These are phyloP conservation scores for Odontarrhena argentea DNA, from an alignment of 345 rosid genomes.

Conservation along the genomic window DNA sequence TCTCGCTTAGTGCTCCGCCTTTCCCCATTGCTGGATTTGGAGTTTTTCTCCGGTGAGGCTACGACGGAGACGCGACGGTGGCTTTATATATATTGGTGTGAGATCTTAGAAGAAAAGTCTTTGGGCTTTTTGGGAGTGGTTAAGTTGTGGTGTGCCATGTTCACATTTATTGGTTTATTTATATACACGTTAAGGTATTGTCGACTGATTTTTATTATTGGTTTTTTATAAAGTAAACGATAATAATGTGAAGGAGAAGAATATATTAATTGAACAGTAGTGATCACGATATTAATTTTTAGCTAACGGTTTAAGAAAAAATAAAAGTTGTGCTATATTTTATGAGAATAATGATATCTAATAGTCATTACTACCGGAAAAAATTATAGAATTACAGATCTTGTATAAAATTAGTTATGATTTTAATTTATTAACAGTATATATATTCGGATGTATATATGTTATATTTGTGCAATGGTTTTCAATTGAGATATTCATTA, in stretches of 20 bases:
- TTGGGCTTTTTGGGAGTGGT: constrained; percentile 17
- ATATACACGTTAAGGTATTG: not conserved
- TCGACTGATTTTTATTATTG: not conserved
- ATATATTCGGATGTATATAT: too few relatives aligned
- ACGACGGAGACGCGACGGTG: constrained; percentile 32
- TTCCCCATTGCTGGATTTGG: constrained; percentile 58
- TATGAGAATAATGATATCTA: too few relatives aligned
- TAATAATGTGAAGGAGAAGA: constrained; percentile 32
- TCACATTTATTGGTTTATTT: constrained; percentile 25
- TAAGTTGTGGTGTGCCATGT: constrained; percentile 36
- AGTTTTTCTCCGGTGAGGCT: not conserved
- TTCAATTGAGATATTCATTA: too few relatives aligned
- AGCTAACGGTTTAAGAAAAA: constrained; percentile 16
- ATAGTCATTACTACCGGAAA: too few relatives aligned
- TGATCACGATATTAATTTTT: constrained; percentile 10
- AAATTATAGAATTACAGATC: too few relatives aligned
- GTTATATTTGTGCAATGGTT: too few relatives aligned
- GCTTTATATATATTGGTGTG: not conserved
- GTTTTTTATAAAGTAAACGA: not conserved
- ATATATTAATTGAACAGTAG: not conserved
- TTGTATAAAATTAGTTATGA: too few relatives aligned
- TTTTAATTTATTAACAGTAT: too few relatives aligned
- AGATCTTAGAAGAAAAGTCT: constrained; percentile 25
- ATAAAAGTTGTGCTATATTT: not conserved
- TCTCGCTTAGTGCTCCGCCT: constrained; percentile 82